A percentile compares a stretch with the other conserved stretches of the same genome.
Evolutionary conservation across 257 asterid genomes (phyloP).

Genomic region (Anisodus tanguticus): DNA sequence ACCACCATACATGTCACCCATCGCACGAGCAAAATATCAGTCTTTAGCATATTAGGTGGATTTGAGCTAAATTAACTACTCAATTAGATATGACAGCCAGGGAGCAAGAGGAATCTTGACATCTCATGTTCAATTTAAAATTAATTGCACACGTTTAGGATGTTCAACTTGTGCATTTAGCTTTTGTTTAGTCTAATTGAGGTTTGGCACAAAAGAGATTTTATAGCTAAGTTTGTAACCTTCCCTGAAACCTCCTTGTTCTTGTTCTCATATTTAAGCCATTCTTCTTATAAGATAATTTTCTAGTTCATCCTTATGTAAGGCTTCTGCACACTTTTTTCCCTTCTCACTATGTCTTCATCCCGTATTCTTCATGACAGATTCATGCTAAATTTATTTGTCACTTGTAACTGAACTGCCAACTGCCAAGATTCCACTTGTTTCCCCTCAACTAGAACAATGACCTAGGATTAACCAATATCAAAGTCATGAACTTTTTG

Average conservation of each 20-base stretch:
- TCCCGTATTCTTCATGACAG: neutral
- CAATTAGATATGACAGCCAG: neutral
- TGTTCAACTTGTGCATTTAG: neutral
- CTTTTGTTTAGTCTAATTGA: neutral
- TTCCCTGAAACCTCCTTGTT: neutral
- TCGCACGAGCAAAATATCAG: neutral
- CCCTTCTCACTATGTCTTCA: neutral
- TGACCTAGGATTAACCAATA: neutral
- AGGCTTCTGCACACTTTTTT: neutral
- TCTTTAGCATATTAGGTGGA: neutral
- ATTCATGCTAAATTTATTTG: neutral
- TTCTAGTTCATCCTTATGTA: neutral
- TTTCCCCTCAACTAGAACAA: neutral
- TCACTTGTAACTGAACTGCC: neutral
- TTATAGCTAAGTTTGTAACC: too few relatives aligned
- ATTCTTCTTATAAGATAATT: neutral
- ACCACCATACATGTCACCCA: neutral
- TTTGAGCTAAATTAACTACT: neutral
- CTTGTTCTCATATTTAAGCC: neutral
- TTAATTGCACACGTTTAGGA: neutral
- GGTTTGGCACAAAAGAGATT: neutral
- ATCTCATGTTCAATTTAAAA: neutral
- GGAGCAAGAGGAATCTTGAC: neutral
- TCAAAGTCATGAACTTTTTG: neutral
- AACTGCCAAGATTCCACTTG: neutral